Conservation (phyloP, 345 rosid species). For the Salix brachista region DNA sequence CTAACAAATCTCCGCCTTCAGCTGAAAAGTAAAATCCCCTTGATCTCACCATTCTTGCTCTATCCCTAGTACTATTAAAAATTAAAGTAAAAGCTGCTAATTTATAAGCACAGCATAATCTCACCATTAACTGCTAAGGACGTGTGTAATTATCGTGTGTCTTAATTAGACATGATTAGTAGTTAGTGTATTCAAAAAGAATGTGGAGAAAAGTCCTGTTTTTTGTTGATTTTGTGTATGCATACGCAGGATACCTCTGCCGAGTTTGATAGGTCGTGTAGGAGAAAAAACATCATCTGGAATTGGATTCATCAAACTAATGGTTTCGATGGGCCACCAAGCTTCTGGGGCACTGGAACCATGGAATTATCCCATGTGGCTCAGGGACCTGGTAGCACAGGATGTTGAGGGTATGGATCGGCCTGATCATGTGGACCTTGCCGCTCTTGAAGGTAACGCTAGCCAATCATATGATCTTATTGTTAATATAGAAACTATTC, state of each 20-base stretch:
- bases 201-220: no score
- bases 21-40: slow-evolving; percentile 19
- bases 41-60: no score
- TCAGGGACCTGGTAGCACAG: slow-evolving; percentile 38
- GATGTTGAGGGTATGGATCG: slow-evolving; percentile 42
- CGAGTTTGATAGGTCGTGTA: slow-evolving; percentile 29
- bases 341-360: slow-evolving; percentile 52
- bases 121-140: no score
- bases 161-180: no score
- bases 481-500: no score
- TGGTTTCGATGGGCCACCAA: slow-evolving; percentile 74
- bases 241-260: slow-evolving; percentile 31
- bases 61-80: no score
- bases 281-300: slow-evolving; percentile 37
- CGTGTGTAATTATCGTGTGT: no score
- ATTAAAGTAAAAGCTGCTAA: no score
- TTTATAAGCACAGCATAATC: no score
- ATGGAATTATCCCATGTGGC: slow-evolving; percentile 56
- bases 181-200: no score
- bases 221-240: not conserved
- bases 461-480: not conserved
- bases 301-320: slow-evolving; percentile 39
- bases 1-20: slow-evolving; percentile 43
- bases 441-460: slow-evolving; percentile 49
- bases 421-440: slow-evolving; percentile 43